Base-by-base conservation (phyloP, 139 green algal species). In the Edaphochlamys debaryana region DNA sequence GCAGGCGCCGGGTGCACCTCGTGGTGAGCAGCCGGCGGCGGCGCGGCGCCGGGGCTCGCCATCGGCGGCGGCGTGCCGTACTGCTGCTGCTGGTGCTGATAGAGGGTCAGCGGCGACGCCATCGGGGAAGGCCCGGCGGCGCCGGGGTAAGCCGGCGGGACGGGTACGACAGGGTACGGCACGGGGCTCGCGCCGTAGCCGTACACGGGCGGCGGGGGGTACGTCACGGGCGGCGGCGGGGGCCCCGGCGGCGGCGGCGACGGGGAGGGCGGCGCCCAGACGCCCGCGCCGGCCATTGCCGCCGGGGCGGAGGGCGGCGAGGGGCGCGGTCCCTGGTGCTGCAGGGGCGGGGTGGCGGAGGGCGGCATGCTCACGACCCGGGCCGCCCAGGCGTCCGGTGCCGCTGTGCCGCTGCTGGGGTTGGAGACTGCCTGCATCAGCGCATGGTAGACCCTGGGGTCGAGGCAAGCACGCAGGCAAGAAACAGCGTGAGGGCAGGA, bases 71-170 rank as follows among this genome's bases (percentile, higher is more conserved):
- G n/a, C 60, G n/a, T 37, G n/a, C 13, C n/a, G n/a, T 36, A n/a
- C 60, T 67, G 58, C 17, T 36, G 58, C 58, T 67, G 60, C 6
- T 41, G 74, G 8, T 62, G 74, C 29, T 73, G 42, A 63, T 82
- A 17, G 32, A 74, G 76, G 5, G 62, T 54, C 6, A 73, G 62
- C 6, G 76, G 76, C 13, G 60, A 73, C 17, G 64, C 63, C 76
- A 73, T 72, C 3, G n/a, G 19, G 56, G 25, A 63, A 29, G 56
- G 56, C 4, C 56, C 56, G 2, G 56, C 56, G 2, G 56, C 56
- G 56, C 56, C 56, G 56, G 56, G 23, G 56, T 63, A 63, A 2
- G 22, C 2, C 50, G 50, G 50, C 50, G 6, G 50, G 20, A 3
- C 50, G 2, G 50, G 50, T 17, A 22, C 5, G 20, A 58, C 50